Percentiles rank a stretch among this genome's conserved stretches.
These are phyloP conservation scores for Dalbergia cochinchinensis DNA, from an alignment of 306 rosid genomes.

Conservation along the genomic window DNA sequence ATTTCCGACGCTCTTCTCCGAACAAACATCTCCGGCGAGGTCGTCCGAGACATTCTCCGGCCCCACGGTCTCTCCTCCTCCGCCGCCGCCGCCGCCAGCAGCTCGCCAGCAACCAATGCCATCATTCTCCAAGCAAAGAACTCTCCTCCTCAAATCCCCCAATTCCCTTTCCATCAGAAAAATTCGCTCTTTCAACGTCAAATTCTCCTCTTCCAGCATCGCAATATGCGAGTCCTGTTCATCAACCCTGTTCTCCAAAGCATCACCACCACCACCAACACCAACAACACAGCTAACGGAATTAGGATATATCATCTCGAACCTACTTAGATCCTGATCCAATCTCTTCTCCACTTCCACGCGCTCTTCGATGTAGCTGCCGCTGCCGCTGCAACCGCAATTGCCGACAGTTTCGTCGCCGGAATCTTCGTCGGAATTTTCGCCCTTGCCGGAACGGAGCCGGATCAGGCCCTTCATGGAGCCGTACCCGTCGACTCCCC, in stretches of 20 bases:
- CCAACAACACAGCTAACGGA: slow-evolving; percentile 6
- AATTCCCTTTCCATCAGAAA: slow-evolving; percentile 74
- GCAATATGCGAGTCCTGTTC: slow-evolving; percentile 78
- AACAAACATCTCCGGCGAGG: slow-evolving; percentile 38
- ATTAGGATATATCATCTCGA: slow-evolving; percentile 75
- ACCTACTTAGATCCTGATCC: slow-evolving; percentile 78
- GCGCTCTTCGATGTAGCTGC: slow-evolving; percentile 46
- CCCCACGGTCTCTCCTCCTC: slow-evolving; percentile 38
- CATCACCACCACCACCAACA: slow-evolving; percentile 40
- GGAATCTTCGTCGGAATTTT: slow-evolving; percentile 38
- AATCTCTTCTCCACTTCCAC: slow-evolving; percentile 73
- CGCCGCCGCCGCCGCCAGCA: slow-evolving; percentile 41
- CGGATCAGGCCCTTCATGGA: slow-evolving; percentile 86
- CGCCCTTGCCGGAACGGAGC: slow-evolving; percentile 61
- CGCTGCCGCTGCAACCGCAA: slow-evolving; percentile 27
- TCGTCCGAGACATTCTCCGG: slow-evolving; percentile 52
- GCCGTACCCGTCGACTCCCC: slow-evolving; percentile 88
- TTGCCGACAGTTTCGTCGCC: background rate
- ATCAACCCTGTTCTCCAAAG: slow-evolving; percentile 75
- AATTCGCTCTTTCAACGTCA: slow-evolving; percentile 72
- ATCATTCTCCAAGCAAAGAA: slow-evolving; percentile 61
- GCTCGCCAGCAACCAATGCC: slow-evolving; percentile 23
- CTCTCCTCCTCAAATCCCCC: slow-evolving; percentile 67
- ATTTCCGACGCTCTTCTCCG: slow-evolving; percentile 59
- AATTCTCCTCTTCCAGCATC: slow-evolving; percentile 73